Percentiles rank a stretch among this genome's conserved stretches.
Evolutionary conservation across 176 grass and related monocot genomes (phyloP).

Genomic region (barley (Hordeum vulgare)): DNA sequence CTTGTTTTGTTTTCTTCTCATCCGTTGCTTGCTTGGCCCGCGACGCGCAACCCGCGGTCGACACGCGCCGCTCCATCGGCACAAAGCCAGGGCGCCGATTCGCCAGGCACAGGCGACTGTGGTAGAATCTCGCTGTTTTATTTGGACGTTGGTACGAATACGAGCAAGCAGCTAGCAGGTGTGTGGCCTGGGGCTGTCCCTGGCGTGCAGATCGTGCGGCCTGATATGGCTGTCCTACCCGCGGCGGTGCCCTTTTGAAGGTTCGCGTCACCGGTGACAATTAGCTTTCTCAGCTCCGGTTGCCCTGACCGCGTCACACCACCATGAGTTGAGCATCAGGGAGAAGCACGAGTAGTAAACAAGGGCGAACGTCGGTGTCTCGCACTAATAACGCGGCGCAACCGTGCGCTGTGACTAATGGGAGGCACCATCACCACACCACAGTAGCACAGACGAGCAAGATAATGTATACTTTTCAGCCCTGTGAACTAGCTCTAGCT

Average conservation of each 20-base stretch:
- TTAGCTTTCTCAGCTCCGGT: background rate
- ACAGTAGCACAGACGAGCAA: too few species aligned
- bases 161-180: background rate
- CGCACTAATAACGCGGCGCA: background rate
- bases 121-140: background rate
- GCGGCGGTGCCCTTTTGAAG: background rate
- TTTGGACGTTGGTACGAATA: background rate
- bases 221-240: background rate
- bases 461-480: background rate
- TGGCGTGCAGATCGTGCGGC: background rate
- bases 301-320: background rate
- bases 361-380: background rate
- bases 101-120: background rate
- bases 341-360: too few species aligned
- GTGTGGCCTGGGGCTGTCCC: background rate
- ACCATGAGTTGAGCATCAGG: too few species aligned
- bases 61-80: slow-evolving; percentile 17
- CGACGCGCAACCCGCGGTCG: background rate
- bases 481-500: too few species aligned
- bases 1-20: background rate
- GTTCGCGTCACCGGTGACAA: background rate
- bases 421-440: background rate
- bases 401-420: background rate
- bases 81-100: background rate
- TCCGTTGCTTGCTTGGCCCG: background rate